Base-by-base conservation (phyloP, 805 yeast genomes). In the Candida parachauliodes region DNA sequence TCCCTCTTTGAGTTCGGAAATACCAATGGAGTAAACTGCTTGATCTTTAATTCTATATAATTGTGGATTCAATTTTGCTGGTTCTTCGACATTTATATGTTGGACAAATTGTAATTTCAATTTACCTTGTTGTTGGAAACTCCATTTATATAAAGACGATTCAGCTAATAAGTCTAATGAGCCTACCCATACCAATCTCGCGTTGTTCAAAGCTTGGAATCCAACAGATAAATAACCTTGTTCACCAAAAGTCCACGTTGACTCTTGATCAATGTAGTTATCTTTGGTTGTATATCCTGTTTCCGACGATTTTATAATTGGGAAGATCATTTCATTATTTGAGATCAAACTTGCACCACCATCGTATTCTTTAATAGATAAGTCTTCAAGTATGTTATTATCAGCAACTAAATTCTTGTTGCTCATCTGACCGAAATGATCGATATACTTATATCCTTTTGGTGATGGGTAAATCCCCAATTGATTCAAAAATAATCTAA, bases 401-500 rank as follows among this genome's bases (percentile, higher is more conserved):
- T 39, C 31, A 3, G 50, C 29, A 28, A 52, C 29, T 12, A 62
- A 49, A 23, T 41, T 37, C 38, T 45, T 47, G 23, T 47, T 51
- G 8, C 9, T 9, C 5, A 22, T 18, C 19, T 51, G 48, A 41
- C 59, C 54, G 62, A 87, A 87, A 57, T 83, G 81, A 58, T 88
- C 95, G 6, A 71, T 57, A 30, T 83, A 63, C 37, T 66, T 58
- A 56, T 76, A 79, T 35, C 78, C 81, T 54, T 78, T 83, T 41
- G 96, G 94, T 34, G 93, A 75, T 41, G 96, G 85, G 51, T 70
- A 76, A 36, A 93, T 80, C 22, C 96, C 98, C 46, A 89, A 62
- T 55, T 89, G 88, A 51, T 79, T 77, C 46, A 87, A 72, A 50
- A 83, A 81, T 2, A 74, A 64, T 43, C 87, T 77, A 23, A 83